Conservation (phyloP, 2,329 filamentous ascomycete species). For the Pyrenophora tritici-repentis region DNA sequence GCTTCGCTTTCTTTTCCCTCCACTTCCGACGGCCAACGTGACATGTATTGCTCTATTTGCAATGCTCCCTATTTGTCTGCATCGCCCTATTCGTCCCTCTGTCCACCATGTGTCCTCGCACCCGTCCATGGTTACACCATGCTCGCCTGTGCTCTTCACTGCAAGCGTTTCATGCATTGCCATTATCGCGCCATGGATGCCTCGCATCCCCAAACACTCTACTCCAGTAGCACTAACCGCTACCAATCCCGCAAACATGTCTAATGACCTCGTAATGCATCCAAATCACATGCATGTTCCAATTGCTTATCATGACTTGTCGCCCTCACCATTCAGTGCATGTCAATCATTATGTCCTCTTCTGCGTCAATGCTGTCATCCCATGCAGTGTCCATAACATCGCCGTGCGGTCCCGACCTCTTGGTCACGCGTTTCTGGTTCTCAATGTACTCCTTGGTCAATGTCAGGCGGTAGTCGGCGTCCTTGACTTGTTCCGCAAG, state of each 20-base stretch:
- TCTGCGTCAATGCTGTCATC: conserved; percentile 42
- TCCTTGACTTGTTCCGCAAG: conserved; percentile 59
- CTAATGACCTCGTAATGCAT: neutral
- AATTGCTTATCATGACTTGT: neutral
- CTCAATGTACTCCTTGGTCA: conserved; percentile 65
- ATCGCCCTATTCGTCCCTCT: neutral
- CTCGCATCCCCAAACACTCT: conserved; percentile 9
- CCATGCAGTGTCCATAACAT: conserved; percentile 47
- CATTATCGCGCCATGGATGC: conserved; percentile 34
- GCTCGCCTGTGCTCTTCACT: conserved; percentile 9
- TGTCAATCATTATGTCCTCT: conserved; percentile 48
- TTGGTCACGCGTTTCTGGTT: conserved; percentile 55
- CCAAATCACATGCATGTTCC: neutral
- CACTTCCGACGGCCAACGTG: neutral
- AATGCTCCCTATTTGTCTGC: neutral
- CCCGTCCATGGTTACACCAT: conserved; percentile 14
- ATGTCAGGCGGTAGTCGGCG: conserved; percentile 60
- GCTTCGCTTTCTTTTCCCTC: neutral
- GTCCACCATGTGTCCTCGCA: neutral
- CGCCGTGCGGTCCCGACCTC: conserved; percentile 41
- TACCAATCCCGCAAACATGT: neutral
- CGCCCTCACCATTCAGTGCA: conserved; percentile 26
- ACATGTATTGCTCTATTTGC: neutral
- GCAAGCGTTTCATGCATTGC: conserved; percentile 36
- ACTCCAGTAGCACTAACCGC: conserved; percentile 1